phyloP scores from a whole-genome alignment of 176 grass and related monocot species.

The Zea mays region DNA sequence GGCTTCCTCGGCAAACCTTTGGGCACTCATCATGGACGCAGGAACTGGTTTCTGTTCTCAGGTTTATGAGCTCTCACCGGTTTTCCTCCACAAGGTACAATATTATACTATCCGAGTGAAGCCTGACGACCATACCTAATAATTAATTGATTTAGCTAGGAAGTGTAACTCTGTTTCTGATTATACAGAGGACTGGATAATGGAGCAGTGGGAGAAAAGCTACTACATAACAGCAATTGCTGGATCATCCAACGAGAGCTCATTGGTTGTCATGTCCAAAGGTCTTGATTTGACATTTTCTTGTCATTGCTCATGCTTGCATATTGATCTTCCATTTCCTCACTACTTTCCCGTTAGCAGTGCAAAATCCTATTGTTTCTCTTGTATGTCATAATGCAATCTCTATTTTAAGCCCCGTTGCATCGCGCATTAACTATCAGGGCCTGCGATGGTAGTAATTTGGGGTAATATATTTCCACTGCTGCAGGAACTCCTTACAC shows the following conservation, averaged over 20 bases:
- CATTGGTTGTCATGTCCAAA: conserved; percentile 98
- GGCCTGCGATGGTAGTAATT: background rate
- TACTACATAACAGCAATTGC: conserved; percentile 90
- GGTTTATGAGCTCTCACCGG: conserved; percentile 79
- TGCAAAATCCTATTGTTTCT: conserved; percentile 23
- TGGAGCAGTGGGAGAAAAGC: conserved; percentile 97
- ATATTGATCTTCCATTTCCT: background rate
- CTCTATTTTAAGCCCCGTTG: background rate
- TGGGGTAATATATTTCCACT: conserved; percentile 17
- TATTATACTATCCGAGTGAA: conserved; percentile 31
- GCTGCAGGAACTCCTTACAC: conserved; percentile 73
- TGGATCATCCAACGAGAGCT: conserved; percentile 82
- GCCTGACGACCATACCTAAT: conserved; percentile 17
- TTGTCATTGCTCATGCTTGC: background rate
- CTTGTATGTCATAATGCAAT: background rate
- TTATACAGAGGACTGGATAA: conserved; percentile 89
- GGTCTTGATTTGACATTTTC: conserved; percentile 33
- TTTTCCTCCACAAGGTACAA: conserved; percentile 93
- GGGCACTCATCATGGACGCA: conserved; percentile 99
- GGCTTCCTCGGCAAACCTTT: conserved; percentile 79
- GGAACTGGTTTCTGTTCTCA: conserved; percentile 87
- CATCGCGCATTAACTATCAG: background rate
- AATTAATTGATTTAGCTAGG: background rate
- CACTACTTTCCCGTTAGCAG: background rate
- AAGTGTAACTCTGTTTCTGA: conserved; percentile 24